Conservation (phyloP, 495 filamentous ascomycete genomes). For the Neurospora pannonica region DNA sequence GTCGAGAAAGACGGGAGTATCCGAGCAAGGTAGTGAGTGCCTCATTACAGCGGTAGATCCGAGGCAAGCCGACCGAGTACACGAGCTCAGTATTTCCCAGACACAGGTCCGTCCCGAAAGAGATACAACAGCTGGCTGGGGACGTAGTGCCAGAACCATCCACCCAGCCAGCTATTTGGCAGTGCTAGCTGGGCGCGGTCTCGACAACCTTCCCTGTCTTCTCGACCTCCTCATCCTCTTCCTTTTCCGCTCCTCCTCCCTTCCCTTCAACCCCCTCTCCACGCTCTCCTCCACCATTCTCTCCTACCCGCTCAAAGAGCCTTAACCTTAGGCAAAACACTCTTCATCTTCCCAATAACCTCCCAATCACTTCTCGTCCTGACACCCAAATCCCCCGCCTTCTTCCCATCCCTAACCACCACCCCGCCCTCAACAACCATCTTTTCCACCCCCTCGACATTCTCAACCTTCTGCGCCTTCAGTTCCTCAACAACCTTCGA, state of each 20-base stretch:
- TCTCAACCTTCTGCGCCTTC: neutral
- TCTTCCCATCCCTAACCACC: conserved; percentile 4
- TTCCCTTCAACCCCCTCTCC: neutral
- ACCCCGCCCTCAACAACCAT: neutral
- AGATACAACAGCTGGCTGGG: neutral
- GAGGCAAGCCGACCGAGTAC: neutral
- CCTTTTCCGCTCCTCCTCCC: neutral
- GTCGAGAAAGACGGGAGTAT: neutral
- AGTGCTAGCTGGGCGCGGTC: neutral
- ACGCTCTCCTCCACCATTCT: neutral
- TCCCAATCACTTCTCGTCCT: neutral
- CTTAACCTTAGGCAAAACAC: neutral
- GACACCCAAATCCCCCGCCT: neutral
- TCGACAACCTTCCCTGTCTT: neutral
- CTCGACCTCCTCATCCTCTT: neutral
- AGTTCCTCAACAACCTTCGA: neutral
- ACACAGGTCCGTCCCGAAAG: neutral
- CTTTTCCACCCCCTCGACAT: neutral
- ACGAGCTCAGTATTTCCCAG: neutral
- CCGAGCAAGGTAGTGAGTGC: neutral
- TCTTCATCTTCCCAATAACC: neutral
- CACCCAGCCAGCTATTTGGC: neutral
- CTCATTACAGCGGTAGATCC: neutral
- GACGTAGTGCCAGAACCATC: neutral
- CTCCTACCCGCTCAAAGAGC: neutral